Evolutionary conservation across 228 moss, liverwort and hornwort species (phyloP), one percentile per base, ranked within the genome.

Genomic region (Sphagnum fallax): DNA sequence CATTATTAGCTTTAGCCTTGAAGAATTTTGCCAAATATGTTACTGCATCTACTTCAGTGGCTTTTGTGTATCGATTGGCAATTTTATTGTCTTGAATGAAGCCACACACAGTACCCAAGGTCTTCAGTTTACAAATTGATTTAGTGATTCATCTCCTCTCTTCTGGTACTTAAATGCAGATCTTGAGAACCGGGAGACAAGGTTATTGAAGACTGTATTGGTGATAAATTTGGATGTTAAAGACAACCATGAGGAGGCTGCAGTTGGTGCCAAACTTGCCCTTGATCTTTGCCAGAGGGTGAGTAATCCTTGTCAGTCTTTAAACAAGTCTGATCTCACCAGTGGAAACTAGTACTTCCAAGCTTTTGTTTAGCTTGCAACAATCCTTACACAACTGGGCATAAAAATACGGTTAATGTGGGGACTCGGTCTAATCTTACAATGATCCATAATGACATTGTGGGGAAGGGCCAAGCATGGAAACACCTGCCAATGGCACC

Each of bases 191-290:
- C 89, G 96, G 64, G 92, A 92, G 68, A 82, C 87, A 11, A 85
- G 79, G 75, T 82, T 92, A 65, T 77, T 96, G 89, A 92, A 91
- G 78, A 83, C 86, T 76, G 96, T 88, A 13, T 73, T 96, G 86
- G 84, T 96, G 65, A 88, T 96, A 65, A 96, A 96, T 74, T 74
- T 96, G 77, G 92, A 96, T 78, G 96, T 96, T 9, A 96, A 96
- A 86, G 96, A 96, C 79, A 96, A 92, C 65, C 96, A 92, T 73
- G 96, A 92, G 69, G 96, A 96, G 73, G 96, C 96, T 69, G 92
- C 96, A 13, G 81, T 84, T 81, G 92, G 96, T 63, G 96, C 93
- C 72, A 92, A 88, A 81, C 88, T 96, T 76, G 96, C 86, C 50
- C 91, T 96, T 77, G 96, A 92, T 66, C 88, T 96, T 69, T 96